Evolutionary conservation across 2,329 filamentous ascomycete species (phyloP), one percentile per base, ranked within the genome.

Genomic region (Exutisphaerella laricina): DNA sequence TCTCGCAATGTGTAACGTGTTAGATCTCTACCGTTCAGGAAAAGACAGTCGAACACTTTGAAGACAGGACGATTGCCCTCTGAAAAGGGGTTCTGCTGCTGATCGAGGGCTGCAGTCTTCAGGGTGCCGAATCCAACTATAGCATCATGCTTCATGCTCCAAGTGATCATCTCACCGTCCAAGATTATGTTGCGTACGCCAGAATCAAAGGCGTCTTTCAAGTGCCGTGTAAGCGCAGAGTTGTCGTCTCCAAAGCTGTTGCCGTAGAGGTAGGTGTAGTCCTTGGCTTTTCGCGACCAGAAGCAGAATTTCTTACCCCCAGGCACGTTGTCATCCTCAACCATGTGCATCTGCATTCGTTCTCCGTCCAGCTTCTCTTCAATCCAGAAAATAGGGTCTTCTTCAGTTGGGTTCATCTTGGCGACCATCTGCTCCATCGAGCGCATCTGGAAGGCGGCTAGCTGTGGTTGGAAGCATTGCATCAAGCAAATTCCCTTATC

Each of bases 111-210:
- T 0, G 89, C 90, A 1, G 88, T 90, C 66, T 98, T 98, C 36
- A 98, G 73, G 0, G 87, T 94, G 5, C 92, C 92, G 62, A 98
- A 98, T 0, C 84, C 80, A 12, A 94, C 84, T 39, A 92, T 85
- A 42, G 84, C 84, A 66, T 95, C 85, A 37, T 85, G 73, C 32
- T 83, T 79, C 48, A 88, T 85, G 60, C 97, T 88, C 92, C 92
- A 98, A 0, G 89, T 95, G 45, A 98, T 88, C 92, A 98, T 98
- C 63, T 98, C 92, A 7, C 92, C 92, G 57, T 98, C 92, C 0
- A 98, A 73, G 37, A 98, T 95, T 51, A 95, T 75, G 59, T 86
- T 96, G 12, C 82, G 75, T 0, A 97, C 88, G 1, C 82, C 81
- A 1, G 79, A 70, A 2, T 80, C 72, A 61, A 98, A 97, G 0